Conservation (phyloP, 768 basidiomycete genomes). For the Mycena crocata region DNA sequence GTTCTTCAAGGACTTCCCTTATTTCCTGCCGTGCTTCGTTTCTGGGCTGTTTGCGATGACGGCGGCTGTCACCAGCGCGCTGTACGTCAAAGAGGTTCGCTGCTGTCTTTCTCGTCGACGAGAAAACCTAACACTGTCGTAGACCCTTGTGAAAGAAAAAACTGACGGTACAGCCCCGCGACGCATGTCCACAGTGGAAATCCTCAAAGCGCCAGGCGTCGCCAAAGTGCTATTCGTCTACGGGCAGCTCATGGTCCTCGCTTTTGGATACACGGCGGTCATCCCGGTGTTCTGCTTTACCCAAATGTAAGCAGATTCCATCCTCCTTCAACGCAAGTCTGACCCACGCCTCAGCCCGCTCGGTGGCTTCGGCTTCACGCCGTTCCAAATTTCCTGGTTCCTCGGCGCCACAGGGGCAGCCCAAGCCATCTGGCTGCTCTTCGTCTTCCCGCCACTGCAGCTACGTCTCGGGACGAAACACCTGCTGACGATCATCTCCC, state of each 20-base stretch:
- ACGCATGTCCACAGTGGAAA: conserved; percentile 16
- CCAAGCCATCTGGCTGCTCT: conserved; percentile 21
- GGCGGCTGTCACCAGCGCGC: conserved; percentile 7
- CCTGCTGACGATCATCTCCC: conserved; percentile 1
- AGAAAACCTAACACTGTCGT: conserved; percentile 19
- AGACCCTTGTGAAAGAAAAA: too few species aligned
- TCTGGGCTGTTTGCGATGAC: conserved; percentile 9
- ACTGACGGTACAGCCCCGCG: conserved; percentile 2
- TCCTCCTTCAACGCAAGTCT: too few species aligned
- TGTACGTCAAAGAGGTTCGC: conserved; percentile 18
- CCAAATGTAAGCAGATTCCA: conserved; percentile 11
- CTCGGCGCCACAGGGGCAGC: conserved; percentile 14
- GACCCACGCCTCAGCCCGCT: conserved; percentile 8
- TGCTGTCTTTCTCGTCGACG: conserved; percentile 8
- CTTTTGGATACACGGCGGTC: conserved; percentile 18
- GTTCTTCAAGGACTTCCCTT: conserved; percentile 17
- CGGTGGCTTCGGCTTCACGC: conserved; percentile 18
- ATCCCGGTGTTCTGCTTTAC: conserved; percentile 20
- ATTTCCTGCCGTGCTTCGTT: conserved; percentile 12
- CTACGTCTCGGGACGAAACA: conserved; percentile 16
- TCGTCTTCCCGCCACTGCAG: conserved; percentile 15
- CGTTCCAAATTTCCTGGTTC: conserved; percentile 20
- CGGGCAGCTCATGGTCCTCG: conserved; percentile 10
- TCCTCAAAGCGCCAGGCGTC: conserved; percentile 19
- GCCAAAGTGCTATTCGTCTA: conserved; percentile 7